These are phyloP conservation scores for Podila epicladia DNA, from an alignment of 192 early-diverging fungal genomes.

Conservation along the genomic window DNA sequence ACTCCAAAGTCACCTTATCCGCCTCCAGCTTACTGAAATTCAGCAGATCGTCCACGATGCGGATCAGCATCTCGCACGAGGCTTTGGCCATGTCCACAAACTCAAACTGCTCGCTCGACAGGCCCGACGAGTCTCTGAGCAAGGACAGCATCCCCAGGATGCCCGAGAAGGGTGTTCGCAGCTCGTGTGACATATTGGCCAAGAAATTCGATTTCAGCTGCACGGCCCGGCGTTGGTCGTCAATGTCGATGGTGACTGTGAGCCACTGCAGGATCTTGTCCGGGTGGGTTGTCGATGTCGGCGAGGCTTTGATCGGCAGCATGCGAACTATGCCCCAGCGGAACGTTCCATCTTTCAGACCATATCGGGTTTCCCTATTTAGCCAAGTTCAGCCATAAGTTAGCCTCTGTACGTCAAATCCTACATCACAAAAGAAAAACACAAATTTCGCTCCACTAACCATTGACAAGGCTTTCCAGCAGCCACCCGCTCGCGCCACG, in stretches of 20 bases:
- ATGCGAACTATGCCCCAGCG: slow-evolving; percentile 43
- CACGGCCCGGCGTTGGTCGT: slow-evolving; percentile 49
- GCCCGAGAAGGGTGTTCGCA: slow-evolving; percentile 71
- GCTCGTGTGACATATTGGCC: slow-evolving; percentile 83
- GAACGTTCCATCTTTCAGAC: slow-evolving; percentile 30
- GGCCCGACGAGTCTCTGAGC: slow-evolving; percentile 45
- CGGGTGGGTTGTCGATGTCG: background rate
- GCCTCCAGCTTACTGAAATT: slow-evolving; percentile 62
- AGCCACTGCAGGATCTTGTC: slow-evolving; percentile 41
- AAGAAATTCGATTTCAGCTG: slow-evolving; percentile 69
- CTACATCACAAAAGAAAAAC: background rate
- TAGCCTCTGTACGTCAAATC: background rate
- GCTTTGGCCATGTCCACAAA: slow-evolving; percentile 62
- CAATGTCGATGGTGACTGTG: slow-evolving; percentile 45
- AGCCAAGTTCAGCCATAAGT: background rate
- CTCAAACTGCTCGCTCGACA: slow-evolving; percentile 59
- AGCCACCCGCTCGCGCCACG: slow-evolving; percentile 26
- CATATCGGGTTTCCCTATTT: slow-evolving; percentile 35
- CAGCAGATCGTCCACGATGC: slow-evolving; percentile 60
- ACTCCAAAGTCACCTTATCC: slow-evolving; percentile 57
- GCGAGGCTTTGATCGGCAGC: slow-evolving; percentile 30
- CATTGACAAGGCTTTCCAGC: slow-evolving; percentile 34
- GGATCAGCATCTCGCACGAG: slow-evolving; percentile 58
- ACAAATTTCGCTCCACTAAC: slow-evolving; percentile 4
- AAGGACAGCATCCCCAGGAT: slow-evolving; percentile 61